Conservation (phyloP, 2,329 filamentous ascomycete species). For the Colletotrichum cereale region DNA sequence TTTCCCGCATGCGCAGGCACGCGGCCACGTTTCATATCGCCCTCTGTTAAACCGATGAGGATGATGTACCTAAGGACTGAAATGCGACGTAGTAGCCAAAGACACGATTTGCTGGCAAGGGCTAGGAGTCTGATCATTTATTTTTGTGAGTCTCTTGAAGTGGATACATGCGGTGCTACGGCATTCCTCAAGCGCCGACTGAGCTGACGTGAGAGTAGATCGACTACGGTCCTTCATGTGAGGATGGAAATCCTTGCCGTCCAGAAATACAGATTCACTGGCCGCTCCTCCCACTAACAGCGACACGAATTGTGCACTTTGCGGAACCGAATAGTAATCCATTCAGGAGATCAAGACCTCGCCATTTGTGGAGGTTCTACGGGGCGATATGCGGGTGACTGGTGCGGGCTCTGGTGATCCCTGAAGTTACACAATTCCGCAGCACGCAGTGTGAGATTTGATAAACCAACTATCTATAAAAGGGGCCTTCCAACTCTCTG, state of each 20-base stretch:
- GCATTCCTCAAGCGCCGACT: background rate
- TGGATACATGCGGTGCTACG: background rate
- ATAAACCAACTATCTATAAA: background rate
- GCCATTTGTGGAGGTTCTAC: background rate
- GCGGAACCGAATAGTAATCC: background rate
- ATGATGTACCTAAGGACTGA: background rate
- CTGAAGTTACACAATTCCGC: slow-evolving; percentile 6
- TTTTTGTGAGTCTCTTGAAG: background rate
- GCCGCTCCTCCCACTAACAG: background rate
- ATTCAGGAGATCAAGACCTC: background rate
- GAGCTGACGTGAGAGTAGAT: slow-evolving; percentile 33
- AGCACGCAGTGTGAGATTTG: slow-evolving; percentile 23
- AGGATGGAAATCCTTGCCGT: background rate
- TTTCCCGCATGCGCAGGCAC: background rate
- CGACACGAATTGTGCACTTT: background rate
- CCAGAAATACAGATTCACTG: background rate
- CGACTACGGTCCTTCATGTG: slow-evolving; percentile 1
- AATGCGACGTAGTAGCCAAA: background rate
- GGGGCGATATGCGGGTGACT: slow-evolving; percentile 6
- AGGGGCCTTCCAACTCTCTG: background rate
- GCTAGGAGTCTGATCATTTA: background rate
- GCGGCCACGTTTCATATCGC: background rate
- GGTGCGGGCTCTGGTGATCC: background rate
- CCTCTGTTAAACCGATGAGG: background rate
- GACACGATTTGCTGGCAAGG: background rate